Base-by-base conservation (phyloP, 139 green algal genomes). In the Astrephomene gubernaculifera region DNA sequence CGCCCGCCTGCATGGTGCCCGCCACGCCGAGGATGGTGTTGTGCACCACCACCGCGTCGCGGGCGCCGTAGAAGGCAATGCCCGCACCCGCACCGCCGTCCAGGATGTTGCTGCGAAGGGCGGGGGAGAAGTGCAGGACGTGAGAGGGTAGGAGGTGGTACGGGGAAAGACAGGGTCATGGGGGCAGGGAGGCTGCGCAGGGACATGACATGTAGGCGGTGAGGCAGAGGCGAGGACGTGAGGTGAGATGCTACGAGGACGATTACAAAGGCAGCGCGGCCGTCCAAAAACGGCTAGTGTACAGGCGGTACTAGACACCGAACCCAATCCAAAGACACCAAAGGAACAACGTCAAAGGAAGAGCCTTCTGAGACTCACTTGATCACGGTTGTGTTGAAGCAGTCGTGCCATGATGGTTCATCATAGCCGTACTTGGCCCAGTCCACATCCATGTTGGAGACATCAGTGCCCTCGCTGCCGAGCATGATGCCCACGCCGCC, bases 401-500 rank as follows among this genome's bases (percentile, higher is more conserved):
- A 61, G 45, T 86, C 81, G 68, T 80, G 49, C 81, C 81, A 86
- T n/a, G n/a, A n/a, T n/a, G n/a, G n/a, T 21, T 49, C 63, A 4
- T 35, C 22, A 4, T 27, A 43, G 31, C 8, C 60, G 6, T 31
- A 17, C 73, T 29, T 53, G 49, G 82, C 82, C 57, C 57, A 87
- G 57, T 78, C 82, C 39, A 49, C 57, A 25, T 87, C 71, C 53
- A 52, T 87, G 54, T 87, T 70, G 8, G 10, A 24, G 1, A 43
- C 70, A 54, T 61, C 49, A n/a, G 53, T 87, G 69, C 49, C 64
- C 49, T 87, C 81, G 9, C 39, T 74, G 54, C 82, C 82, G 22
- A 87, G 44, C n/a, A 87, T 29, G 36, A 87, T 68, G 71, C 71
- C 82, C 24, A 68, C 69, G 45, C 60, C 71, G 53, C 82, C 82